phyloP scores from a whole-genome alignment of 225 moss, liverwort and hornwort genomes.

The Sphagnum contortum region DNA sequence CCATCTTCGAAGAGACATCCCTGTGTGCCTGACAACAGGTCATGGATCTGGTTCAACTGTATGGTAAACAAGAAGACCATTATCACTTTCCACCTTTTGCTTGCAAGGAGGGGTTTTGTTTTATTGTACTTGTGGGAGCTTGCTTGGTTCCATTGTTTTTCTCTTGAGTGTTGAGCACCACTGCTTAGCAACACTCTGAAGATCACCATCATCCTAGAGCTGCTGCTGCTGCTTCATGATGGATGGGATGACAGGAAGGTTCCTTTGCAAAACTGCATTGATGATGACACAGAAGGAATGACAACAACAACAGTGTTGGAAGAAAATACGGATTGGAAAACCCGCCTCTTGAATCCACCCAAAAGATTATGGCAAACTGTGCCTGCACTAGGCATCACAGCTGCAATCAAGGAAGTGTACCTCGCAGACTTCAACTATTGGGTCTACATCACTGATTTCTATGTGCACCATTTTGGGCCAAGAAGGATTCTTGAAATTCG shows the following conservation, averaged over 20 bases:
- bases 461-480: slow-evolving; percentile 36
- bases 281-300: slow-evolving; percentile 2
- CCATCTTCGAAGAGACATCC: neutral
- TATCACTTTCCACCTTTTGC: too few species aligned
- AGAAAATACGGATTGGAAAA: slow-evolving; percentile 19
- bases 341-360: slow-evolving; percentile 22
- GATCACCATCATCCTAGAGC: too few species aligned
- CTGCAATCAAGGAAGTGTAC: slow-evolving; percentile 38
- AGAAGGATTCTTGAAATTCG: slow-evolving; percentile 30
- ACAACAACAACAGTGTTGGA: neutral
- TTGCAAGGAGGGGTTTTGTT: slow-evolving; percentile 4
- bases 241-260: slow-evolving; percentile 20
- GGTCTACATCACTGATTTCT: slow-evolving; percentile 40
- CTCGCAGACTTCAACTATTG: slow-evolving; percentile 47
- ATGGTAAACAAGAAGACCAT: slow-evolving; percentile 10
- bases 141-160: neutral
- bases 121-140: neutral
- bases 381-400: slow-evolving; percentile 18
- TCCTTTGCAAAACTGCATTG: slow-evolving; percentile 36
- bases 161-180: neutral
- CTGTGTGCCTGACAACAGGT: slow-evolving; percentile 18
- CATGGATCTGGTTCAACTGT: slow-evolving; percentile 6
- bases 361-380: slow-evolving; percentile 14
- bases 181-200: too few species aligned
- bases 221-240: too few species aligned